A percentile compares a stretch with the other conserved stretches of the same genome.
phyloP scores from a whole-genome alignment of 352 stramenopile genomes.

The Peronospora farinosa region DNA sequence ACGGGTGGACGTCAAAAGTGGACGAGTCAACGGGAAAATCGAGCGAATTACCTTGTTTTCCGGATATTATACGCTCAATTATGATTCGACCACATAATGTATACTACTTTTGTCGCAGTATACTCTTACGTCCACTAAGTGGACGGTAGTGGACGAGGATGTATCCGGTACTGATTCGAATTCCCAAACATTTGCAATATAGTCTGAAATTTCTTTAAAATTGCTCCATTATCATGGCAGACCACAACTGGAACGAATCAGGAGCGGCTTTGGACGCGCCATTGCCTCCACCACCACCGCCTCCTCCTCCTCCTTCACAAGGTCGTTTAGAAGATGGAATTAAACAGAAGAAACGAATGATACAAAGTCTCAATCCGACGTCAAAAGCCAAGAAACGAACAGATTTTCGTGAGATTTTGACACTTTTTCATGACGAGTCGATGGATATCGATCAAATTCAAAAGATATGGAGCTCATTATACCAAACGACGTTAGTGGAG shows the following conservation, averaged over 20 bases:
- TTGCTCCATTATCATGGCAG: neutral
- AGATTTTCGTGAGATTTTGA: conserved; percentile 63
- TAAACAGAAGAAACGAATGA: conserved; percentile 17
- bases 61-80: too few relatives aligned
- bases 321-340: conserved; percentile 17
- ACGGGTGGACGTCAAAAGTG: neutral
- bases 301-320: conserved; percentile 33
- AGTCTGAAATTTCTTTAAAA: too few relatives aligned
- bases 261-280: conserved; percentile 23
- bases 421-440: conserved; percentile 47
- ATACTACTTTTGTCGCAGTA: neutral
- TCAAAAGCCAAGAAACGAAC: conserved; percentile 34
- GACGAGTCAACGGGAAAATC: neutral
- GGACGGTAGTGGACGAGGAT: neutral
- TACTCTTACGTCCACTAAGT: neutral
- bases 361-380: conserved; percentile 2
- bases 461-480: conserved; percentile 39
- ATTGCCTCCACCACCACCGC: conserved; percentile 33
- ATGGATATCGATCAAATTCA: conserved; percentile 14
- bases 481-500: conserved; percentile 45
- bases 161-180: neutral
- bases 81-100: neutral
- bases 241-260: conserved; percentile 12
- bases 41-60: too few relatives aligned
- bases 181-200: neutral